Base-by-base conservation (phyloP, 495 filamentous ascomycete species). In the Penicillium longicatenatum region DNA sequence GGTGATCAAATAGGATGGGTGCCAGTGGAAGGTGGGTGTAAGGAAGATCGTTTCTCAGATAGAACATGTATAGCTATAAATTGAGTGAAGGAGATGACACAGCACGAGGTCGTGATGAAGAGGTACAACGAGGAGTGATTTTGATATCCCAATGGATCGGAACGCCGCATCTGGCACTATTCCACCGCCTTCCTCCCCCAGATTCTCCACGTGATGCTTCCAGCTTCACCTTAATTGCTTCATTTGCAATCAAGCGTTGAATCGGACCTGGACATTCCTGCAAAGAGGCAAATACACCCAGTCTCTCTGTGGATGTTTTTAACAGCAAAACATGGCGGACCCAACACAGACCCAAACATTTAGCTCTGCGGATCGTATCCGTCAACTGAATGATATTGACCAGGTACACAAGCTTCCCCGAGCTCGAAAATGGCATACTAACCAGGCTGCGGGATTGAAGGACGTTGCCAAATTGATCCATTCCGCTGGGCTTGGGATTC, bases 311-410 rank as follows among this genome's bases (percentile, higher is more conserved):
- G 14, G 55, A 66, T 19, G 26, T 63, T 35, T 55, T 57, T 4
- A 35, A 39, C 16, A 16, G 6, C 37, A n/a, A n/a, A 21, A 14
- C n/a, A 49, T 49, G 26, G 24, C 17, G 46, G n/a, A 35, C 10
- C 9, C 48, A 21, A 16, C 54, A 10, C 61, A 65, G 20, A 17
- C 53, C 7, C 57, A 64, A 22, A 69, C 73, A 46, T 86, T 87
- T 62, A 88, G 81, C 22, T 79, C 83, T 19, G 81, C 81, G 6
- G 86, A 92, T 65, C 88, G 86, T 52, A 92, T 97, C 55, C 82
- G 85, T 51, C 87, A 93, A 60, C 82, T 97, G 42, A 86, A 81
- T 63, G 81, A 86, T 17, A 88, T 93, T 50, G 90, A 94, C 72
- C 78, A 84, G 68, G 88, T 90, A 72, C 14, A 37, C 2, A 41